These are phyloP conservation scores for Mariannaea elegans DNA, from an alignment of 2,329 filamentous ascomycete genomes.

Conservation along the genomic window DNA sequence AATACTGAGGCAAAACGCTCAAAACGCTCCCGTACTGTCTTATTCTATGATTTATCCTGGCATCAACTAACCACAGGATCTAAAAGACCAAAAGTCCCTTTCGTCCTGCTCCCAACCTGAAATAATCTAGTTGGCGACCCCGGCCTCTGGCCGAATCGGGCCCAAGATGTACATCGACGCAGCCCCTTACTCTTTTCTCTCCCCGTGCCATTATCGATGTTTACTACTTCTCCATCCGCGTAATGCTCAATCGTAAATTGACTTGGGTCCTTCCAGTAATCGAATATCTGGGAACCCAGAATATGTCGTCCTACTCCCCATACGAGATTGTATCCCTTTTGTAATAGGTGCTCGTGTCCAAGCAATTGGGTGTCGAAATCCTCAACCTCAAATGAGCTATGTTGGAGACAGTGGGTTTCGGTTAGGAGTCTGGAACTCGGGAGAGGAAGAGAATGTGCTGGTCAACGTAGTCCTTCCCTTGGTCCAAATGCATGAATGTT, in stretches of 20 bases:
- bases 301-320: constrained; percentile 72
- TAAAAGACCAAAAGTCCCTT: too few relatives aligned
- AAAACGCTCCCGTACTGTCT: too few relatives aligned
- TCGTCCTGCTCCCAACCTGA: too few relatives aligned
- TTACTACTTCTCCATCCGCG: constrained; percentile 69
- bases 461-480: constrained; percentile 58
- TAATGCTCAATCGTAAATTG: constrained; percentile 62
- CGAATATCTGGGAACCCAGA: constrained; percentile 51
- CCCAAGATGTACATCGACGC: too few relatives aligned
- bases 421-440: background rate
- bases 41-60: too few relatives aligned
- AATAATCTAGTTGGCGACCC: too few relatives aligned
- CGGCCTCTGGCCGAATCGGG: too few relatives aligned
- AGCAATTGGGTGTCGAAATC: constrained; percentile 69
- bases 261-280: constrained; percentile 6
- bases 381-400: constrained; percentile 55
- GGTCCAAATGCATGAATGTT: constrained; percentile 64
- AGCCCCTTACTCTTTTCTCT: too few relatives aligned
- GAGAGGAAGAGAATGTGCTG: constrained; percentile 51
- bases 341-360: constrained; percentile 65
- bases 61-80: too few relatives aligned
- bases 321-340: constrained; percentile 61
- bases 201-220: too few relatives aligned
- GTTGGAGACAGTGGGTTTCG: background rate
- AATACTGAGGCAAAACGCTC: too few relatives aligned